Evolutionary conservation across 139 green algal species (phyloP), one percentile per base, ranked within the genome.

Genomic region (Astrephomene gubernaculifera): DNA sequence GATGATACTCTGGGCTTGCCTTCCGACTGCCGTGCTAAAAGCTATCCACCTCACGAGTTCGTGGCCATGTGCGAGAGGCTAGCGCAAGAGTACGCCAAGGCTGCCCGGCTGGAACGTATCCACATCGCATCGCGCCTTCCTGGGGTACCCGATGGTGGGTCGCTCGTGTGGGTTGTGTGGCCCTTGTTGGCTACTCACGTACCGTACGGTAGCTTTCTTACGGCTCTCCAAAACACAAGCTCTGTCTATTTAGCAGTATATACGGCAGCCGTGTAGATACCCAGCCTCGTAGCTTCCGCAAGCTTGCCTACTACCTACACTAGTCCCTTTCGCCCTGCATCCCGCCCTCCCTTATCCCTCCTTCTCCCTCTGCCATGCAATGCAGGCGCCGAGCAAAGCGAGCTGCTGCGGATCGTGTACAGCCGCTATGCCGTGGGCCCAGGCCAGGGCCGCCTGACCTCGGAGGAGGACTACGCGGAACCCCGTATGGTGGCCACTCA

Each of bases 351-450:
- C 57, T n/a, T 14, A 14, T 22, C 57, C 22, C n/a, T 67, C 6
- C 57, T 22, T n/a, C 57, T 6, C 49, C 14, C 12, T 12, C 49
- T 57, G 49, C 49, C 49, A 14, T 67, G 57, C 57, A 14, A 14
- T 29, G 43, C 41, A 43, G 71, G 68, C 68, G 3, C 68, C 4
- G 38, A 65, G 21, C 44, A 45, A 2, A 31, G 17, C 33, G 76
- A 83, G 60, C 38, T 54, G 52, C 57, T 83, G 25, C 60, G 76
- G 6, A 39, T 19, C 29, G 29, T 83, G 38, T 83, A 83, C 29
- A 29, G n/a, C 8, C 60, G 76, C 29, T 83, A 73, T 39, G 39
- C 76, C 29, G 31, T 68, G 8, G 76, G 17, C 0, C 76, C 61
- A 3, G 76, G 76, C 2, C 76, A 83, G 76, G 35, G 35, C 6